Percentiles rank a stretch among this genome's conserved stretches.
Conservation (phyloP, 352 stramenopile species). For the Peronospora farinosa region DNA sequence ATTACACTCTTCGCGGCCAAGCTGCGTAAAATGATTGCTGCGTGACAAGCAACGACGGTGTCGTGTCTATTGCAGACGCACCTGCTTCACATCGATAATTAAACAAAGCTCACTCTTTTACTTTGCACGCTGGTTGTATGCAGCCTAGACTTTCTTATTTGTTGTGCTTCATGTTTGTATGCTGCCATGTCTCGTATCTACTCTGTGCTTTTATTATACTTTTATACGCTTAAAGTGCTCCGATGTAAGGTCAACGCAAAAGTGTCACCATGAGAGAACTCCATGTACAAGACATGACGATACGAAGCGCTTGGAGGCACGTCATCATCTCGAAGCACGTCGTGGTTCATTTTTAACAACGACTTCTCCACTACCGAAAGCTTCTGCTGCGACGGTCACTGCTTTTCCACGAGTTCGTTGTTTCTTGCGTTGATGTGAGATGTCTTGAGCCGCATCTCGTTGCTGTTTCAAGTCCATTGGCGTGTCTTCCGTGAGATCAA, state of each 20-base stretch:
- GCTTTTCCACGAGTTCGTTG: constrained; percentile 18
- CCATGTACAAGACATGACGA: background rate
- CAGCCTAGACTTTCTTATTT: background rate
- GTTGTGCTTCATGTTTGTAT: background rate
- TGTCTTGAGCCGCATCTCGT: constrained; percentile 22
- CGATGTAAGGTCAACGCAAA: background rate
- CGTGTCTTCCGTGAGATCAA: constrained; percentile 63
- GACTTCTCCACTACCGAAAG: background rate
- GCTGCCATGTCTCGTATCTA: background rate
- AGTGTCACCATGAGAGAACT: constrained; percentile 1
- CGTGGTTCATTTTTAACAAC: constrained; percentile 26
- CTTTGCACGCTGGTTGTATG: background rate
- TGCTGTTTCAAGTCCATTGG: constrained; percentile 34
- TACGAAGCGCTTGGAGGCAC: background rate
- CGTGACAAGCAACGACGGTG: constrained; percentile 8
- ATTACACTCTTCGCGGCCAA: background rate
- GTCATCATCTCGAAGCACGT: constrained; percentile 1
- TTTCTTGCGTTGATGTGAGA: constrained; percentile 29
- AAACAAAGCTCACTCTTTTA: constrained; percentile 19
- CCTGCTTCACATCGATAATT: constrained; percentile 28
- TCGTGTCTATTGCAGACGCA: constrained; percentile 7
- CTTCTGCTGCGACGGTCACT: background rate
- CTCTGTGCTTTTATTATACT: too few species aligned
- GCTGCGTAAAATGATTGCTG: constrained; percentile 9
- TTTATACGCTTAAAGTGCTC: background rate